Evolutionary conservation across 129 eudicot species (phyloP), one percentile per base, ranked within the genome.

Genomic region (Flaveria ramosissima): DNA sequence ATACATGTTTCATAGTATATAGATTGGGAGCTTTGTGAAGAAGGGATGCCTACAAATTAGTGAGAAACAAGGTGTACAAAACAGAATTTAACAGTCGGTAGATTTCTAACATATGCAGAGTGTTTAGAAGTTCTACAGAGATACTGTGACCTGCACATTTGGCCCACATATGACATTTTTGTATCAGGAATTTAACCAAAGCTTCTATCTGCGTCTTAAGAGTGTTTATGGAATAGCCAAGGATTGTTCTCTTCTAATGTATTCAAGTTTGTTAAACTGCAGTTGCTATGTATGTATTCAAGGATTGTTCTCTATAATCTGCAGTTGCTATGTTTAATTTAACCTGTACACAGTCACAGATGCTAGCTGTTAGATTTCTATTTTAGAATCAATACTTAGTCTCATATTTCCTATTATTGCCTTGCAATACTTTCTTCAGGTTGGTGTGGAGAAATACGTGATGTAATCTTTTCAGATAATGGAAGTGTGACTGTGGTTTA

Each of bases 371-470:
- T 19, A 19, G 26, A 56, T 56, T 52, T 24, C 9, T 56, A 56
- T 20, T 66, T 53, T 11, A 6, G 36, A 53, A 17, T 77, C 68
- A 39, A 77, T 68, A 56, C 59, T 8, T 32, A 1, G 69, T 14
- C 46, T 1, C 69, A 63, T 63, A 5, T 56, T 47, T 59, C 47
- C 51, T 32, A 32, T 36, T 63, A 17, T 73, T 66, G 13, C 63
- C 30, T 70, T 19, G 46, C 8, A 7, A 55, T 71, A 42, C 30
- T 50, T 52, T 32, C 73, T 60, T 72, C 83, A 94, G 98, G 98
- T 77, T 94, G 98, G 98, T 94, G 98, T 69, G 98, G 98, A 79
- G 98, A 94, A 85, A 86, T 89, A 81, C 97, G 98, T 1, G 98
- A 94, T 83, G 97, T 94, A 17, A 94, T 94, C 63, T 94, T 91